Evolutionary conservation across 805 yeast genomes (phyloP), one percentile per base, ranked within the genome.

Genomic region (Phaffomyces thermotolerans): DNA sequence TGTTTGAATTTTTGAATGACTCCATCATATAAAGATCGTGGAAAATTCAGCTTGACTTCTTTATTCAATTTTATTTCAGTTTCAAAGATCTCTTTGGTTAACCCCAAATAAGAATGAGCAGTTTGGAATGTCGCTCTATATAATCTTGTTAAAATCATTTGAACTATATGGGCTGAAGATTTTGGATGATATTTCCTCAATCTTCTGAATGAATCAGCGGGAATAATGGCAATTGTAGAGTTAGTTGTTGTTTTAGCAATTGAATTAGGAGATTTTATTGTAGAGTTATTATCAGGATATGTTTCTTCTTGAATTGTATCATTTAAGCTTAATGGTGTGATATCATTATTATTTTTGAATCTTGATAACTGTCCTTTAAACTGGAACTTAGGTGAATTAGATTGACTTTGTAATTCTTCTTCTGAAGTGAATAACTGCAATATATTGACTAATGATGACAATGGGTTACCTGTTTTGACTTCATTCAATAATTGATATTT

Each of bases 111-210:
- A 49, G 78, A 75, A 59, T 90, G 93, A 9, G 93, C 86, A 0
- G 97, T 86, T 57, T 86, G 90, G 62, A 91, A 80, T 0, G 98
- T 91, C 8, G 93, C 96, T 52, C 95, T 76, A 59, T 88, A 87
- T 42, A 93, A 71, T 49, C 95, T 75, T 1, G 95, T 82, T 44
- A 91, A 66, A 22, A 91, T 87, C 78, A 91, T 89, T 54, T 95
- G 96, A 13, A 91, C 91, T 27, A 93, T 90, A 61, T 90, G 96
- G 0, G 96, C 86, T 0, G 96, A 83, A 1, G 96, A 86, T 49
- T 84, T 78, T 6, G 98, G 98, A 57, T 81, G 87, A 53, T 80
- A 84, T 27, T 68, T 59, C 7, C 84, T 81, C 34, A 91, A 73
- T 42, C 84, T 69, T 43, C 76, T 72, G 53, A 91, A 93, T 0